Evolutionary conservation across 1,284 basidiomycete species (phyloP), one percentile per base, ranked within the genome.

Genomic region (Microbotryomycetes sp.): DNA sequence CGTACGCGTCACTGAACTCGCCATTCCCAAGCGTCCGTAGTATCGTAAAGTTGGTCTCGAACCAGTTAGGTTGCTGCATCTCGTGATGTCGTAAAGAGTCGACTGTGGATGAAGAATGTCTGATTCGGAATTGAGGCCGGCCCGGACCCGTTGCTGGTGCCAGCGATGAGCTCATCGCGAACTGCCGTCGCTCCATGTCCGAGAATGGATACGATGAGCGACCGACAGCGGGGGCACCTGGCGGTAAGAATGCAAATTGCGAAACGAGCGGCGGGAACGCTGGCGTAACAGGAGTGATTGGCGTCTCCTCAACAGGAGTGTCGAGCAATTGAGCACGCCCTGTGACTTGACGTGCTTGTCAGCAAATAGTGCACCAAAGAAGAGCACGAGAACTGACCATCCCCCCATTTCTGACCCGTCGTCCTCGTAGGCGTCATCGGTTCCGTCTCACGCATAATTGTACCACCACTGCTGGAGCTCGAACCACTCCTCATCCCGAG

Each of bases 1-100:
- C 94, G 76, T 93, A 85, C 15, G 92, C 94, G 69, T 88, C 88
- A 46, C 91, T 92, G 77, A 97, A 98, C 72, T 94, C 91, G 18
- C 96, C 96, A 59, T 86, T 85, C 4, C 96, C 96, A 21, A 97
- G 80, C 69, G 86, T 83, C 60, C 89, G 87, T 30, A 90, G 78
- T 61, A 88, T 85, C 27, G 85, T 81, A 73, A 96, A 97, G 49
- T 88, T 83, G 54, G 81, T 81, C 72, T 86, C 85, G 66, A 90
- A 90, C 47, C 65, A 47, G 16, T 52, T 63, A 11, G 62, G 60
- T 16, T 61, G 62, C 7, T 53, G 27, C 29, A 65, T 31, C 52
- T 71, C 68, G 35, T 56, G 67, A 35, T 68, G 65, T 3, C 68
- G 59, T 2, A 67, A 49, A 16, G 62, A 65, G 26, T 62, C 61